These are phyloP conservation scores for Elymus sibiricus DNA, from an alignment of 176 grass and related monocot genomes.

Conservation along the genomic window DNA sequence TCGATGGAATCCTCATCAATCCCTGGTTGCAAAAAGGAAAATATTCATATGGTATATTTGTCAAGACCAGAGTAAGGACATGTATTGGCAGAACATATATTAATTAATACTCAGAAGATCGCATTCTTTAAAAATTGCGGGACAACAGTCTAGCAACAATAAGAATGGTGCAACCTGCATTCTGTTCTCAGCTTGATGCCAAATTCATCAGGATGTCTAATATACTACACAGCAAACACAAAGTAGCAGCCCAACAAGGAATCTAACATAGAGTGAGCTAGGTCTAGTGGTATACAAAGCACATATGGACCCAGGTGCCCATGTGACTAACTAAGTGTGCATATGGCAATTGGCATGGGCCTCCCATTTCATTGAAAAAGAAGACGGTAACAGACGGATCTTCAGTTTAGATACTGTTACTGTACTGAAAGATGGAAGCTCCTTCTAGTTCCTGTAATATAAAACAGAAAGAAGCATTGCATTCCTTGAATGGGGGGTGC, in stretches of 20 bases:
- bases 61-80: not conserved
- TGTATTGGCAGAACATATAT: not conserved
- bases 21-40: conserved; percentile 26
- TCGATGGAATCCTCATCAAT: not conserved
- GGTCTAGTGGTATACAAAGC: conserved; percentile 6
- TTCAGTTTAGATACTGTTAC: not conserved
- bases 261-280: not conserved
- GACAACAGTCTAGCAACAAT: not conserved
- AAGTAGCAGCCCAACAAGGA: not conserved
- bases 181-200: conserved; percentile 17
- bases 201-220: conserved; percentile 1
- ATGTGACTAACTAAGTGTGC: conserved; percentile 21
- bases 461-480: not conserved
- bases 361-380: not conserved
- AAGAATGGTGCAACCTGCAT: conserved; percentile 8
- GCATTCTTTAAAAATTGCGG: not conserved
- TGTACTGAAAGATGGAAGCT: not conserved
- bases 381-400: not conserved
- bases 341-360: too few relatives aligned
- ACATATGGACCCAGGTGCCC: not conserved
- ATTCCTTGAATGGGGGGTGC: not conserved
- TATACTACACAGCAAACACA: conserved; percentile 4
- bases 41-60: not conserved
- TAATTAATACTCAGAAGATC: not conserved
- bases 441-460: not conserved